Percentiles rank a stretch among this genome's conserved stretches.
Evolutionary conservation across 805 yeast species (phyloP).

Genomic region (Nakazawaea laoshanensis): DNA sequence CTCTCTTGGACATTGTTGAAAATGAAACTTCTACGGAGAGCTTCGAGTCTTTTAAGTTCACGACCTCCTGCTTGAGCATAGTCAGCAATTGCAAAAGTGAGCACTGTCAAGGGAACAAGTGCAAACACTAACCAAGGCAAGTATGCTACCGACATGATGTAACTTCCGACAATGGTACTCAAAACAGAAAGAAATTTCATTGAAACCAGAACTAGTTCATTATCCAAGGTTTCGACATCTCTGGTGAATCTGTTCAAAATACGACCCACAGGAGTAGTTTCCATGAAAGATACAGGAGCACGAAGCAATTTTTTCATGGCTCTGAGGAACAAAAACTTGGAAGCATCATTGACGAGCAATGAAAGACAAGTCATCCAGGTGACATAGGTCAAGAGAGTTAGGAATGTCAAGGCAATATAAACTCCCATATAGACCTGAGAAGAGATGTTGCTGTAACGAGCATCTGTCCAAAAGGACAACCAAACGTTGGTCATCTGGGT

Average conservation of each 20-base stretch:
- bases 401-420: slow-evolving; percentile 37
- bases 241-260: slow-evolving; percentile 78
- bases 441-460: slow-evolving; percentile 31
- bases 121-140: slow-evolving; percentile 69
- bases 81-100: slow-evolving; percentile 33
- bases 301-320: slow-evolving; percentile 57
- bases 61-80: slow-evolving; percentile 43
- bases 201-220: slow-evolving; percentile 63
- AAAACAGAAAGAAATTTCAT: slow-evolving; percentile 48
- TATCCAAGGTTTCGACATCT: slow-evolving; percentile 78
- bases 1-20: slow-evolving; percentile 43
- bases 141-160: slow-evolving; percentile 58
- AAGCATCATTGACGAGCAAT: slow-evolving; percentile 41
- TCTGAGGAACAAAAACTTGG: slow-evolving; percentile 43
- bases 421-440: slow-evolving; percentile 52
- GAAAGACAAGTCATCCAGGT: slow-evolving; percentile 7
- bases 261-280: slow-evolving; percentile 82
- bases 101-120: slow-evolving; percentile 39
- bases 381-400: slow-evolving; percentile 31
- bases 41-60: slow-evolving; percentile 44
- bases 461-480: slow-evolving; percentile 66
- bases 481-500: slow-evolving; percentile 50
- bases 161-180: slow-evolving; percentile 48
- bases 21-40: slow-evolving; percentile 40
- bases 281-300: slow-evolving; percentile 78